A percentile compares a stretch with the other conserved stretches of the same genome.
These are phyloP conservation scores for Pseudogymnoascus sp. DNA, from an alignment of 2,329 filamentous ascomycete genomes.

Conservation along the genomic window DNA sequence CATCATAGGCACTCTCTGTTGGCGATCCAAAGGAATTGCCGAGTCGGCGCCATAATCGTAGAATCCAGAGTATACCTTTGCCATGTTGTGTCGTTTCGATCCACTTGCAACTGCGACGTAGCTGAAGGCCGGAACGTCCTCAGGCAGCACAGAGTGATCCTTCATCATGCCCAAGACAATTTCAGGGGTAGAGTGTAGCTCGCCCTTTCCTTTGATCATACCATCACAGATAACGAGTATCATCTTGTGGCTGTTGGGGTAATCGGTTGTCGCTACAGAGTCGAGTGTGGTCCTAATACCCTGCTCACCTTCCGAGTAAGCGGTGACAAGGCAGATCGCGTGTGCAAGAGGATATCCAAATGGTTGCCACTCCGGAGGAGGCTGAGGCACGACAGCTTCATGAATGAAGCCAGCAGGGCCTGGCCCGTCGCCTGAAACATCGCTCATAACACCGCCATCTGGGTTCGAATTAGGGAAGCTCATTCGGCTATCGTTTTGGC, in stretches of 20 bases:
- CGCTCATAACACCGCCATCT: constrained; percentile 40
- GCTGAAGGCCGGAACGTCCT: constrained; percentile 82
- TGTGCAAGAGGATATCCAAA: constrained; percentile 94
- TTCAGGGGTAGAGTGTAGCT: constrained; percentile 78
- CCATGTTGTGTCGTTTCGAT: constrained; percentile 98
- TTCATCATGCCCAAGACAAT: constrained; percentile 90
- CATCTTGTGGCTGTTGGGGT: constrained; percentile 97
- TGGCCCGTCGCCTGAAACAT: constrained; percentile 54
- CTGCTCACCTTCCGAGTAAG: constrained; percentile 91
- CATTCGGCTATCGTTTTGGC: constrained; percentile 51
- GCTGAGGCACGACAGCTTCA: constrained; percentile 89
- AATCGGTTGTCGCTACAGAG: constrained; percentile 94
- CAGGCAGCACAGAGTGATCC: constrained; percentile 68
- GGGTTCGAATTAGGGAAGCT: constrained; percentile 57
- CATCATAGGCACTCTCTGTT: constrained; percentile 97
- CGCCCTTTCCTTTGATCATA: constrained; percentile 92
- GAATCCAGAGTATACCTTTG: constrained; percentile 95
- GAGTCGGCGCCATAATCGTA: constrained; percentile 89
- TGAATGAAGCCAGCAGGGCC: constrained; percentile 94
- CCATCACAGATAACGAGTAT: constrained; percentile 96
- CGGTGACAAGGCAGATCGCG: constrained; percentile 87
- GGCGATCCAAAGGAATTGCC: constrained; percentile 70
- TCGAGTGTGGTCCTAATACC: constrained; percentile 90
- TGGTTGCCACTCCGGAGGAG: constrained; percentile 92
- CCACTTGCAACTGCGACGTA: constrained; percentile 95